Evolutionary conservation across 371 early-diverging fungal species (phyloP).

Genomic region (Mortierella sp.): DNA sequence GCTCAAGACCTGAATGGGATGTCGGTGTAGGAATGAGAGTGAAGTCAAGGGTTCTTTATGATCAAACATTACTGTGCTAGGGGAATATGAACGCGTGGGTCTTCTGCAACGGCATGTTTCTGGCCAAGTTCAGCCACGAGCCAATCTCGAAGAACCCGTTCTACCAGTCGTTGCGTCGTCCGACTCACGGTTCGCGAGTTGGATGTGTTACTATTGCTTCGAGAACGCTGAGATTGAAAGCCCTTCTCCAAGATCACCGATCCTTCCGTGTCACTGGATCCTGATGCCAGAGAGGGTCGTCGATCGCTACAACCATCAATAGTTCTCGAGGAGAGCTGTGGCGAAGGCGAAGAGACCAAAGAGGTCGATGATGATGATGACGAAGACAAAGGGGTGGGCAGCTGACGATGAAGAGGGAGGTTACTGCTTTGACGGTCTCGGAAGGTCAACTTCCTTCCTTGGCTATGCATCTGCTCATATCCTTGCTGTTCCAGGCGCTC

Average conservation of each 20-base stretch:
- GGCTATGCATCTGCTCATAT: not conserved
- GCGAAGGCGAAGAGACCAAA: not conserved
- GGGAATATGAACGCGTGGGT: slow-evolving; percentile 15
- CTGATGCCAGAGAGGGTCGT: too few relatives aligned
- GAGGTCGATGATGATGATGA: not conserved
- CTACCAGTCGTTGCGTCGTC: slow-evolving; percentile 51
- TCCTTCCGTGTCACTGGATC: too few relatives aligned
- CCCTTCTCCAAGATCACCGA: too few relatives aligned
- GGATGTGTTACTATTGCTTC: too few relatives aligned
- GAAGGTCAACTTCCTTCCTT: slow-evolving; percentile 16
- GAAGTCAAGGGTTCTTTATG: not conserved
- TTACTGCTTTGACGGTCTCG: slow-evolving; percentile 22
- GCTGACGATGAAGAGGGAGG: not conserved
- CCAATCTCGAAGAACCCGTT: slow-evolving; percentile 67
- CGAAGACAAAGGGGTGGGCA: not conserved
- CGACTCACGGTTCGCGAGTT: slow-evolving; percentile 9
- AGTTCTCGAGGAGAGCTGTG: not conserved
- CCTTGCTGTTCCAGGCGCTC: slow-evolving; percentile 21
- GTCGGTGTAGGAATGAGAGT: too few relatives aligned
- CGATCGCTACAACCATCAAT: too few relatives aligned
- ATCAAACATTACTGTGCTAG: slow-evolving; percentile 18
- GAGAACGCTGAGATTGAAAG: too few relatives aligned
- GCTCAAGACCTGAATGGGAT: too few relatives aligned
- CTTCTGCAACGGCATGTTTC: not conserved
- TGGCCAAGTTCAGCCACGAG: slow-evolving; percentile 7